Evolutionary conservation across 495 filamentous ascomycete genomes (phyloP), one percentile per base, ranked within the genome.

Genomic region (Oidiodendron maius): DNA sequence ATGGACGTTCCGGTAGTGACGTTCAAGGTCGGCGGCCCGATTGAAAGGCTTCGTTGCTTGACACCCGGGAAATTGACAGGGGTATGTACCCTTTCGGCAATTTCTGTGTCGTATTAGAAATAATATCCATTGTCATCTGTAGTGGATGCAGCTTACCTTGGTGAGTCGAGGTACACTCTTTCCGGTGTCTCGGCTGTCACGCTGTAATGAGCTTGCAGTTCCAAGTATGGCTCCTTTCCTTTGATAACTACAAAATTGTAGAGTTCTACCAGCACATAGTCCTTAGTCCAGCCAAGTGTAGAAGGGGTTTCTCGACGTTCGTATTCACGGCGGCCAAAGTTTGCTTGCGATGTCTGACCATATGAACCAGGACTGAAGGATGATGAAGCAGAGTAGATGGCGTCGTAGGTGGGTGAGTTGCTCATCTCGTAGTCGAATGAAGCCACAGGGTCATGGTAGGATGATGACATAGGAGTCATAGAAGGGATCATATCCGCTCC

Each of bases 21-120:
- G 64, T 20, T 71, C 61, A 0, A 74, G 64, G 57, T 77, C 74
- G 3, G 74, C 72, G 15, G 64, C 61, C 10, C 74, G 64, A 50
- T 58, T 52, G 52, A 75, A 77, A 13, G 56, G 48, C 20, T 25
- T 26, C 3, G 11, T 23, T 17, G 50, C 48, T 10, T 30, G 18
- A 18, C 40, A 24, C 0, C 44, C 44, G n/a, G 57, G 57, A 61
- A 61, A 65, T 58, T 61, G 59, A 58, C 68, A 64, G 52, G 65
- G 63, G 62, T 49, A 41, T 17, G 18, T 2, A 13, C 32, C 30
- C 30, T 53, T 52, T 34, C 42, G 8, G 26, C 5, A 12, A 4
- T 3, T 23, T 40, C 28, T 40, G 22, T n/a, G 11, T 46, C 20
- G 18, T 44, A n/a, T n/a, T n/a, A n/a, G n/a, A n/a, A n/a, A 54